These are phyloP conservation scores for Collybia sordida DNA, from an alignment of 768 basidiomycete species.

Conservation along the genomic window DNA sequence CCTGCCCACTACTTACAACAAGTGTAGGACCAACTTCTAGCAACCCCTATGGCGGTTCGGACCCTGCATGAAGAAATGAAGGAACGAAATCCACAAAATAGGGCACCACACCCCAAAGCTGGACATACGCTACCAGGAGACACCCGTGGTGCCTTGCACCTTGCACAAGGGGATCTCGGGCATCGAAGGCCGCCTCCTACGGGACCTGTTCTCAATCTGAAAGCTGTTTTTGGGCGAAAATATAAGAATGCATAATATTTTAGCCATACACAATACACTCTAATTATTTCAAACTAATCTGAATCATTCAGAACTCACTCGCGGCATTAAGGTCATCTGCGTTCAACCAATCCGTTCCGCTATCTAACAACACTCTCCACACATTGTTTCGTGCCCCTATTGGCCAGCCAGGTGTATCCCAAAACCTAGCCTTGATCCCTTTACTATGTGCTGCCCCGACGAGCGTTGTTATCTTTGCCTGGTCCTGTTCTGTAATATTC, in stretches of 20 bases:
- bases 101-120: slow-evolving; percentile 37
- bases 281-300: slow-evolving; percentile 7
- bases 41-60: slow-evolving; percentile 56
- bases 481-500: slow-evolving; percentile 37
- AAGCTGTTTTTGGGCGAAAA: slow-evolving; percentile 31
- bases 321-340: slow-evolving; percentile 50
- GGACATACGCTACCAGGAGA: slow-evolving; percentile 63
- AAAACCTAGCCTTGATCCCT: slow-evolving; percentile 49
- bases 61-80: slow-evolving; percentile 44
- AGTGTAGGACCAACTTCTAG: slow-evolving; percentile 64
- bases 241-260: slow-evolving; percentile 21
- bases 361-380: slow-evolving; percentile 41
- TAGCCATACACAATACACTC: background rate
- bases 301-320: slow-evolving; percentile 24
- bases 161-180: slow-evolving; percentile 55
- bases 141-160: slow-evolving; percentile 48
- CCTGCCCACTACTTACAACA: background rate
- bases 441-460: slow-evolving; percentile 42
- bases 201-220: slow-evolving; percentile 24
- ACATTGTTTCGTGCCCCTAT: slow-evolving; percentile 39
- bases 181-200: slow-evolving; percentile 21
- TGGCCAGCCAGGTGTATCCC: slow-evolving; percentile 54
- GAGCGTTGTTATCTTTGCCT: slow-evolving; percentile 34
- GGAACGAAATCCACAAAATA: slow-evolving; percentile 28
- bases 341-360: slow-evolving; percentile 52